Conservation (phyloP, 805 yeast species). For the Kodamaea sagamina region DNA sequence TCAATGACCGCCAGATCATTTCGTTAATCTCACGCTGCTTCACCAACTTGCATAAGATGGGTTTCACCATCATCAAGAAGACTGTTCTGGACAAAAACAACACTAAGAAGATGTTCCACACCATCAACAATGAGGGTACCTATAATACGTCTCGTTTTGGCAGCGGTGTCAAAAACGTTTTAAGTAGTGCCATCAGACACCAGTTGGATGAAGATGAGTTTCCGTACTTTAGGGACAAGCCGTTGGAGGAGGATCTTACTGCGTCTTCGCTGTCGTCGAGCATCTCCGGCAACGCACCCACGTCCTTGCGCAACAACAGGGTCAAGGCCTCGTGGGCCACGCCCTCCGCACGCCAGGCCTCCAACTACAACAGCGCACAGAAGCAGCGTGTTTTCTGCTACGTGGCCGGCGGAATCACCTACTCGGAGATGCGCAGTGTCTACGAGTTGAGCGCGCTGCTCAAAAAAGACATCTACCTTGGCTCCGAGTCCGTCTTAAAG, state of each 20-base stretch:
- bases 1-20: constrained; percentile 47
- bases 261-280: constrained; percentile 8
- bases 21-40: constrained; percentile 58
- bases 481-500: constrained; percentile 72
- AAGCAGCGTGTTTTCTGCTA: constrained; percentile 76
- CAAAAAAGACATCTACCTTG: constrained; percentile 76
- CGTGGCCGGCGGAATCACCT: constrained; percentile 87
- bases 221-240: constrained; percentile 77
- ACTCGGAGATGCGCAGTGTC: constrained; percentile 74
- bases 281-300: constrained; percentile 11
- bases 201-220: constrained; percentile 58
- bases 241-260: constrained; percentile 51
- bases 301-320: constrained; percentile 65
- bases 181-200: constrained; percentile 53
- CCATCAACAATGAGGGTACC: constrained; percentile 50
- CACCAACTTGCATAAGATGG: constrained; percentile 49
- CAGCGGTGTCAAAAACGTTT: constrained; percentile 65
- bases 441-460: constrained; percentile 64
- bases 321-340: constrained; percentile 80
- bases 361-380: constrained; percentile 17
- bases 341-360: constrained; percentile 20
- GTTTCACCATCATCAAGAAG: constrained; percentile 54
- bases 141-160: constrained; percentile 71
- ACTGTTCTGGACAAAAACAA: constrained; percentile 44
- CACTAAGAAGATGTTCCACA: constrained; percentile 56